Percentiles rank a stretch among this genome's conserved stretches.
phyloP scores from a whole-genome alignment of 108 stramenopile genomes.

The Epipyxis sp. region DNA sequence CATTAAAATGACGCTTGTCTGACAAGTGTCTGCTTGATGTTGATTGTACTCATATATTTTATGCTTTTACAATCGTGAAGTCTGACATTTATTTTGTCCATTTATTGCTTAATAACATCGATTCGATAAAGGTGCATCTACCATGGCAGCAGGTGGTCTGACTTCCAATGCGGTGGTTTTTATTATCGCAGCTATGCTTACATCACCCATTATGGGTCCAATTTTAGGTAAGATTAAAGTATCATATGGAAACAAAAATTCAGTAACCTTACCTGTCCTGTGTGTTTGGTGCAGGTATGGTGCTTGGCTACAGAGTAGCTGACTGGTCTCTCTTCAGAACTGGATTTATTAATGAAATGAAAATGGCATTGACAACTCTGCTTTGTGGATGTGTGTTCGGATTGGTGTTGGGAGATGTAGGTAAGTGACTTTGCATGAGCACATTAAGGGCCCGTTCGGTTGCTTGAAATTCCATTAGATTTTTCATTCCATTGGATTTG shows the following conservation, averaged over 20 bases:
- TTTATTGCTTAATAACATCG: too few species aligned
- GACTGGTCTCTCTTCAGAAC: background rate
- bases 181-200: constrained; percentile 27
- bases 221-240: background rate
- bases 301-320: constrained; percentile 9
- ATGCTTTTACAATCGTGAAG: too few species aligned
- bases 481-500: too few species aligned
- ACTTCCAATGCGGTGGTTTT: background rate
- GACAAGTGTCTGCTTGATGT: too few species aligned
- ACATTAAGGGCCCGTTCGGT: too few species aligned
- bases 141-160: constrained; percentile 12
- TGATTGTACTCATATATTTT: too few species aligned
- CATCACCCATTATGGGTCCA: constrained; percentile 26
- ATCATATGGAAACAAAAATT: constrained; percentile 4
- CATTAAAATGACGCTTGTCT: too few species aligned
- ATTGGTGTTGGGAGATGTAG: background rate
- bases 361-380: background rate
- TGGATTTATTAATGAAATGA: constrained; percentile 8
- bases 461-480: too few species aligned
- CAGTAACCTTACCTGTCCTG: too few species aligned
- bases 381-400: constrained; percentile 3
- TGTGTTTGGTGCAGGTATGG: constrained; percentile 3
- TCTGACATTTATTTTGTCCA: too few species aligned
- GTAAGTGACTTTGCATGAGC: too few species aligned
- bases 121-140: background rate